Conservation (phyloP, 169 alveolate genomes). For the Miamiensis avidus region DNA sequence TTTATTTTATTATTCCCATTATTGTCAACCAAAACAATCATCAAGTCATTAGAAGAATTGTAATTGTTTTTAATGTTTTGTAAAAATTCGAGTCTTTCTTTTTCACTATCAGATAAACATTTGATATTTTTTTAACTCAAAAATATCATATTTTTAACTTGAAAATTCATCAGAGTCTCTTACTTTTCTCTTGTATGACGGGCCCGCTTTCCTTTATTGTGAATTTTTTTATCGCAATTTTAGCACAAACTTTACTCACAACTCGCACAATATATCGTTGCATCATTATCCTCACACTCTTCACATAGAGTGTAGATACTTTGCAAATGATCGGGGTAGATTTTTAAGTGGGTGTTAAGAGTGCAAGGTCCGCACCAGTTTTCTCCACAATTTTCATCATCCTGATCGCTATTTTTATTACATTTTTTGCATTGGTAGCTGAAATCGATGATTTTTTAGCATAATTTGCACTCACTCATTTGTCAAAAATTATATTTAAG, state of each 20-base stretch:
- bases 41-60: not conserved
- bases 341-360: too few species aligned
- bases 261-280: conserved; percentile 38
- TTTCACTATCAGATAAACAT: not conserved
- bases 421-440: too few species aligned
- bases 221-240: conserved; percentile 49
- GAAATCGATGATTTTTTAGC: too few species aligned
- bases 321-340: not conserved
- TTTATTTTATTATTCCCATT: too few species aligned
- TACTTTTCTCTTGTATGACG: conserved; percentile 29
- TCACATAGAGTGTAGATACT: conserved; percentile 36
- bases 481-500: too few species aligned
- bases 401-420: too few species aligned
- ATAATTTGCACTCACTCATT: too few species aligned
- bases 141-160: not conserved
- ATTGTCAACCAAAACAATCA: not conserved
- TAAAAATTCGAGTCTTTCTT: not conserved
- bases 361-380: not conserved
- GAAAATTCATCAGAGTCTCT: not conserved
- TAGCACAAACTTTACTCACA: conserved; percentile 51
- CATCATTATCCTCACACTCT: conserved; percentile 56
- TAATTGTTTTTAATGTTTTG: too few species aligned
- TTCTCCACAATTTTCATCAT: too few species aligned
- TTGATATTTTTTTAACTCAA: too few species aligned
- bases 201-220: conserved; percentile 57